phyloP scores from a whole-genome alignment of 352 stramenopile genomes.

The Phytopythium delawarense region DNA sequence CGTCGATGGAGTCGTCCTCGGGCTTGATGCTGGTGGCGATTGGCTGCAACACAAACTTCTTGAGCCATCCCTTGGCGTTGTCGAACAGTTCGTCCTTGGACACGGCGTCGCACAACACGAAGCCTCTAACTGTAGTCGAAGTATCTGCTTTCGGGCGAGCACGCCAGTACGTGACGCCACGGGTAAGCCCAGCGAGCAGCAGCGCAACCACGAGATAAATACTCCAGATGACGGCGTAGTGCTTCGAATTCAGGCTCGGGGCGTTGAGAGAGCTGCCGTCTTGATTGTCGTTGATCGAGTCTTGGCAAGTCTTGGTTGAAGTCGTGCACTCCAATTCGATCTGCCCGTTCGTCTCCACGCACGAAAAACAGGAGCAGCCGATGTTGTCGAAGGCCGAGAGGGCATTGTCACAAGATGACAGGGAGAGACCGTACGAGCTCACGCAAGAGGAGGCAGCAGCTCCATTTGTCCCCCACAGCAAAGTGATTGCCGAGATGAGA shows the following conservation, averaged over 20 bases:
- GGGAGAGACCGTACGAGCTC: background rate
- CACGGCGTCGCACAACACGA: background rate
- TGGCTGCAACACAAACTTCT: background rate
- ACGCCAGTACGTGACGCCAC: background rate
- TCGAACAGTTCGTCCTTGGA: constrained; percentile 6
- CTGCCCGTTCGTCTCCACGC: constrained; percentile 6
- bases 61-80: constrained; percentile 1
- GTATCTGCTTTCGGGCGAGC: background rate
- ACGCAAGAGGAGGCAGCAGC: background rate
- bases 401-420: constrained; percentile 11
- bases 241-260: constrained; percentile 3
- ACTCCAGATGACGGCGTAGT: constrained; percentile 13
- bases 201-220: constrained; percentile 11
- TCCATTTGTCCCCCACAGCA: background rate
- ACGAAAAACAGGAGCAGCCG: constrained; percentile 12
- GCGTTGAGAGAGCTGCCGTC: background rate
- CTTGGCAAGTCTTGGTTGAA: background rate
- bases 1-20: constrained; percentile 6
- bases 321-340: constrained; percentile 11
- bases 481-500: background rate
- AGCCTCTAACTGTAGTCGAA: background rate
- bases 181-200: constrained; percentile 6
- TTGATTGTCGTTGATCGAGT: background rate
- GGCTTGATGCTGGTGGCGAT: constrained; percentile 2
- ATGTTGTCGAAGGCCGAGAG: constrained; percentile 4